Conservation (phyloP, 139 green algal species). For the Haematococcus sp. region DNA sequence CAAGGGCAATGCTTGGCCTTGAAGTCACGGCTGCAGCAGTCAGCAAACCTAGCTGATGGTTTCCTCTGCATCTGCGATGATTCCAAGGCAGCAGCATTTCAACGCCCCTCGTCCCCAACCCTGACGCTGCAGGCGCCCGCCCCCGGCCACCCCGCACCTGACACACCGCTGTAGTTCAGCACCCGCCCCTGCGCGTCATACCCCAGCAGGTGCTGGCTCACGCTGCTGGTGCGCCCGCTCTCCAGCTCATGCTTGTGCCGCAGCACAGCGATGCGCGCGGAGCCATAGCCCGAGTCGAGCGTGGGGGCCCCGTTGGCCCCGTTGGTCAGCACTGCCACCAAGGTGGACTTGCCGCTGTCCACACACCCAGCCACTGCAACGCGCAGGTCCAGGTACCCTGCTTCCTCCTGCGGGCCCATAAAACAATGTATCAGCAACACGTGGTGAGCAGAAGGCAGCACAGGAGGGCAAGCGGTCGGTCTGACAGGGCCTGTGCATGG, state of each 20-base stretch:
- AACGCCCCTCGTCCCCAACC: too few species aligned
- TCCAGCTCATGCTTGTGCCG: conserved; percentile 88
- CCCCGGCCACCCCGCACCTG: too few species aligned
- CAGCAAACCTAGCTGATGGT: too few species aligned
- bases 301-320: conserved; percentile 59
- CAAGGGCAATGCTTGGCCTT: too few species aligned
- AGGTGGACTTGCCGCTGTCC: conserved; percentile 78
- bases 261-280: conserved; percentile 72
- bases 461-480: neutral
- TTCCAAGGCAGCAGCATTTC: too few species aligned
- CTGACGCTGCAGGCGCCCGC: too few species aligned
- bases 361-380: conserved; percentile 66
- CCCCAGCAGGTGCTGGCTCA: conserved; percentile 63
- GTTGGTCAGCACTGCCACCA: conserved; percentile 78
- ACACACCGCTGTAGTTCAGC: conserved; percentile 61
- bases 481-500: too few species aligned
- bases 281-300: conserved; percentile 73
- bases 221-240: conserved; percentile 67
- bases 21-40: too few species aligned
- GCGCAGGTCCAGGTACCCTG: conserved; percentile 41
- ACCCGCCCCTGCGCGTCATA: conserved; percentile 64
- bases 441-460: neutral
- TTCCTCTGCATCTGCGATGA: too few species aligned
- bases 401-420: conserved; percentile 38
- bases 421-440: too few species aligned